These are phyloP conservation scores for Stagonosporopsis chrysanthemi DNA, from an alignment of 2,329 filamentous ascomycete genomes.

Conservation along the genomic window DNA sequence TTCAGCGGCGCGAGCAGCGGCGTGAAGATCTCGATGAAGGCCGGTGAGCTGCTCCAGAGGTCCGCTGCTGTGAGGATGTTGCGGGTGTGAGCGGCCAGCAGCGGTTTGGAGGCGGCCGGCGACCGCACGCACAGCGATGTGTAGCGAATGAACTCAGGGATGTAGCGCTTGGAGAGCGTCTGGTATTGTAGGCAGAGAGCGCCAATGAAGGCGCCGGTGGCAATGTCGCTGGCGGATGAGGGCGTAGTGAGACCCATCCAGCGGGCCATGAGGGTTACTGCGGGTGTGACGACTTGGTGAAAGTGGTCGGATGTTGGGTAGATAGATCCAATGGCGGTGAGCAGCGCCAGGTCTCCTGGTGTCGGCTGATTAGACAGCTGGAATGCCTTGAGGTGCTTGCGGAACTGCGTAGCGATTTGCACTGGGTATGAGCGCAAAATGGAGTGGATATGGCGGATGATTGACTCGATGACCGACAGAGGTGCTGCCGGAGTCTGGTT, in stretches of 20 bases:
- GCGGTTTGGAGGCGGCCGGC: constrained; percentile 49
- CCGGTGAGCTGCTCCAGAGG: constrained; percentile 74
- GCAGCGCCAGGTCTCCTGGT: constrained; percentile 79
- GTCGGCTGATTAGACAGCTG: constrained; percentile 61
- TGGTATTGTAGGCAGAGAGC: constrained; percentile 85
- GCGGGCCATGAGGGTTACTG: constrained; percentile 81
- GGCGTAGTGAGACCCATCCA: constrained; percentile 83
- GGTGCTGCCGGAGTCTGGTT: constrained; percentile 61
- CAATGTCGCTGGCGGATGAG: constrained; percentile 69
- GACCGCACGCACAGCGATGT: constrained; percentile 71
- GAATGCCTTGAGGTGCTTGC: constrained; percentile 70
- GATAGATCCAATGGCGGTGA: constrained; percentile 82
- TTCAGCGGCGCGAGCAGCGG: constrained; percentile 58
- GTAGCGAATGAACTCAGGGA: constrained; percentile 88
- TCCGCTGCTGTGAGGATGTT: constrained; percentile 74
- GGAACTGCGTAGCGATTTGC: constrained; percentile 79
- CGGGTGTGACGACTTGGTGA: constrained; percentile 91
- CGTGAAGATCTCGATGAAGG: constrained; percentile 81
- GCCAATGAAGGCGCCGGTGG: constrained; percentile 78
- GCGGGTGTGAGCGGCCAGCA: constrained; percentile 68
- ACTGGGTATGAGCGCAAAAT: constrained; percentile 85
- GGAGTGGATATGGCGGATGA: constrained; percentile 91
- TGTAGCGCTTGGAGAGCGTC: constrained; percentile 80
- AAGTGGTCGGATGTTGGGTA: constrained; percentile 98
- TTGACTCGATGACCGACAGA: constrained; percentile 75